Percentiles rank a stretch among this genome's conserved stretches.
phyloP scores from a whole-genome alignment of 257 asterid genomes.

The Henckelia pumila region DNA sequence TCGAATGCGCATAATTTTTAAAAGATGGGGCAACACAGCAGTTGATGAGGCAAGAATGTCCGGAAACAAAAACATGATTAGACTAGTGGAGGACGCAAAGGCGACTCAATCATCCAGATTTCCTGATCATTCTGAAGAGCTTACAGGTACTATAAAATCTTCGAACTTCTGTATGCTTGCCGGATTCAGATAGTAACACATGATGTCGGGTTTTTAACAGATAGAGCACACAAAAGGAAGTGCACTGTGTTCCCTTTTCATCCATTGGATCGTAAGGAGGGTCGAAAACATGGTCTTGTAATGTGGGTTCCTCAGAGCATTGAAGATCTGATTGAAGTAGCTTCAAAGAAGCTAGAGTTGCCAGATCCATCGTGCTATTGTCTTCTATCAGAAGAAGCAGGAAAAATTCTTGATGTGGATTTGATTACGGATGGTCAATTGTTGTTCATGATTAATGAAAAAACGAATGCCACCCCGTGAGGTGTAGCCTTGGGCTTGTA shows the following conservation, averaged over 20 bases:
- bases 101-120: slow-evolving; percentile 43
- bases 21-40: slow-evolving; percentile 87
- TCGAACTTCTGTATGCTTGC: not conserved
- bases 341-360: slow-evolving; percentile 43
- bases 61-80: slow-evolving; percentile 69
- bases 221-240: slow-evolving; percentile 45
- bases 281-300: slow-evolving; percentile 59
- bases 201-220: slow-evolving; percentile 30
- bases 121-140: slow-evolving; percentile 38
- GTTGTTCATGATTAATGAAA: slow-evolving; percentile 50
- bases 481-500: not conserved
- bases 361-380: slow-evolving; percentile 30
- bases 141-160: slow-evolving; percentile 42
- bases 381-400: slow-evolving; percentile 82
- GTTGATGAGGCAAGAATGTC: slow-evolving; percentile 69
- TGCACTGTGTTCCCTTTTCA: slow-evolving; percentile 78
- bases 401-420: slow-evolving; percentile 61
- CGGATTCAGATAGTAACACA: not conserved
- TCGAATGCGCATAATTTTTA: slow-evolving; percentile 14
- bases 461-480: slow-evolving; percentile 12
- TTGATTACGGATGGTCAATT: slow-evolving; percentile 68
- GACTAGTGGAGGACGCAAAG: slow-evolving; percentile 68
- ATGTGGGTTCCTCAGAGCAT: slow-evolving; percentile 72
- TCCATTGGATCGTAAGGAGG: slow-evolving; percentile 63
- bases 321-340: slow-evolving; percentile 58